phyloP scores from a whole-genome alignment of 2,329 filamentous ascomycete species.

The Aspergillus pseudonomiae region DNA sequence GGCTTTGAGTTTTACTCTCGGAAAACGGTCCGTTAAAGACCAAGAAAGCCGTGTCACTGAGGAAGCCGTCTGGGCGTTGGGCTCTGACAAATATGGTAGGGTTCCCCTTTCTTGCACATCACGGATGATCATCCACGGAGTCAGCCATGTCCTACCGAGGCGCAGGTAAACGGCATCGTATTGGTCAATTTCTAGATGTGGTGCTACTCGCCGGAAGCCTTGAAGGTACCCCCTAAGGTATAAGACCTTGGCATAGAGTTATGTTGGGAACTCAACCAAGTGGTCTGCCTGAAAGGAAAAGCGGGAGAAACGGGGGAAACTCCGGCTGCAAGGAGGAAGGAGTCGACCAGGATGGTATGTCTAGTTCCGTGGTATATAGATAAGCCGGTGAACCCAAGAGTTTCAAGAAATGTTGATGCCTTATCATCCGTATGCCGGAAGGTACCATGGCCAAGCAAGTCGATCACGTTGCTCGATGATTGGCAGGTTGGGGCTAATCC shows the following conservation, averaged over 20 bases:
- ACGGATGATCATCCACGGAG: slow-evolving; percentile 1
- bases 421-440: slow-evolving; percentile 5
- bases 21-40: neutral
- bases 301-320: neutral
- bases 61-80: neutral
- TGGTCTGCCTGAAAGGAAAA: neutral
- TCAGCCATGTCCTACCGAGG: slow-evolving; percentile 1
- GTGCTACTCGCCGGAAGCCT: neutral
- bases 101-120: neutral
- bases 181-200: neutral
- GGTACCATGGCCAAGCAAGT: slow-evolving; percentile 16
- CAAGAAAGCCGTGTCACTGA: neutral
- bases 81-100: neutral
- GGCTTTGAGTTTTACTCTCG: neutral
- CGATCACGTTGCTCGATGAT: slow-evolving; percentile 25
- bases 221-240: neutral
- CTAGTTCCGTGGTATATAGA: neutral
- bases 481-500: slow-evolving; percentile 17
- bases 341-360: neutral
- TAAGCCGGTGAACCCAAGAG: neutral
- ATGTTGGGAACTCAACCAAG: slow-evolving; percentile 1
- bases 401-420: neutral
- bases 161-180: neutral
- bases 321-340: neutral
- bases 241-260: neutral